These are phyloP conservation scores for Phialophora chinensis DNA, from an alignment of 2,329 filamentous ascomycete genomes.

Conservation along the genomic window DNA sequence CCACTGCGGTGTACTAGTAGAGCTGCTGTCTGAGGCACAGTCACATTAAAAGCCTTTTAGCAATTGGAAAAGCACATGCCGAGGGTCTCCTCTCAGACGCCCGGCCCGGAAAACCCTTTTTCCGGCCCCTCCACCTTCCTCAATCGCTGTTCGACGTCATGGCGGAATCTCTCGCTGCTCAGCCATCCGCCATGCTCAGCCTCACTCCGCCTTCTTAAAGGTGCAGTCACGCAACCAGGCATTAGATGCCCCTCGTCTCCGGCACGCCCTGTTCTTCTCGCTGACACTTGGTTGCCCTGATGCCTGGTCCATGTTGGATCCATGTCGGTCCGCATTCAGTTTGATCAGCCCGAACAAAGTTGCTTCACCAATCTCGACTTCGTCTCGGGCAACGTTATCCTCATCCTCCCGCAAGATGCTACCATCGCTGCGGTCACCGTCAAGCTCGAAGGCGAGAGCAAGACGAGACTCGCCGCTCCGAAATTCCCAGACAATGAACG, in stretches of 20 bases:
- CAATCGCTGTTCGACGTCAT: constrained; percentile 17
- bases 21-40: background rate
- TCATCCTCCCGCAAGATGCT: constrained; percentile 50
- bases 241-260: constrained; percentile 5
- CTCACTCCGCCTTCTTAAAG: constrained; percentile 23
- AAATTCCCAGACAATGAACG: constrained; percentile 50
- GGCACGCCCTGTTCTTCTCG: constrained; percentile 1
- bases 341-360: constrained; percentile 49
- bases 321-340: constrained; percentile 54
- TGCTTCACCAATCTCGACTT: constrained; percentile 58
- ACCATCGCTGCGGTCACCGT: constrained; percentile 54
- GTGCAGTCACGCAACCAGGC: constrained; percentile 11
- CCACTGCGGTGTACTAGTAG: background rate
- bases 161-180: background rate
- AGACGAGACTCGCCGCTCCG: constrained; percentile 51
- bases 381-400: constrained; percentile 53
- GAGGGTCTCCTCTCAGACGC: background rate
- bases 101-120: background rate
- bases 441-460: constrained; percentile 58
- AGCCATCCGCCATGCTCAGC: constrained; percentile 24
- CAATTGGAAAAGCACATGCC: background rate
- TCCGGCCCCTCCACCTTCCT: background rate
- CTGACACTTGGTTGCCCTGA: constrained; percentile 26
- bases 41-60: background rate
- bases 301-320: constrained; percentile 31